These are phyloP conservation scores for Phialophora chinensis DNA, from an alignment of 2,329 filamentous ascomycete species.

Conservation along the genomic window DNA sequence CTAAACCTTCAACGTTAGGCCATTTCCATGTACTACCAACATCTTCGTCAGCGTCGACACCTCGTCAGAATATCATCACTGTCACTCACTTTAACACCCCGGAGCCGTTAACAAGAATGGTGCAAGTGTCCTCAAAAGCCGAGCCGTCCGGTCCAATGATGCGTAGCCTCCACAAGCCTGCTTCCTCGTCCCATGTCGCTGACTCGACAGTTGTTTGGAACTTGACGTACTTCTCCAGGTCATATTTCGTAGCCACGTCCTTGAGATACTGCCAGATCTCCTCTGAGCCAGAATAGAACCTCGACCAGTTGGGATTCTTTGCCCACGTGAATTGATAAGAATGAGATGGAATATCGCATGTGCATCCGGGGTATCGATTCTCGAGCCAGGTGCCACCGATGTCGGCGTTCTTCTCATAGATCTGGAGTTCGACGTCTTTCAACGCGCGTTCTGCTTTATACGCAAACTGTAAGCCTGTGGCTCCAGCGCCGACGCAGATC, in stretches of 20 bases:
- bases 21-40: conserved; percentile 51
- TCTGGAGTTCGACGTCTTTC: conserved; percentile 37
- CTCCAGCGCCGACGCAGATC: conserved; percentile 38
- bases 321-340: conserved; percentile 60
- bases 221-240: conserved; percentile 40
- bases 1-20: conserved; percentile 59
- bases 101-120: conserved; percentile 49
- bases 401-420: conserved; percentile 42
- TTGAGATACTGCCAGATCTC: conserved; percentile 44
- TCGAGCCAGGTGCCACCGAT: conserved; percentile 45
- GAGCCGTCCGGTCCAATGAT: conserved; percentile 26
- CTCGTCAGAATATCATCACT: neutral
- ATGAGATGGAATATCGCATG: conserved; percentile 56
- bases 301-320: conserved; percentile 44
- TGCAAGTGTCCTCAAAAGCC: conserved; percentile 30
- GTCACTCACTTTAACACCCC: conserved; percentile 47
- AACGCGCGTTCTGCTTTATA: conserved; percentile 37
- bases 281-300: conserved; percentile 39
- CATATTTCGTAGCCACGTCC: conserved; percentile 39
- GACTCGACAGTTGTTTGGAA: conserved; percentile 36
- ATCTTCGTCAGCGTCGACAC: neutral
- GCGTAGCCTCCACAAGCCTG: conserved; percentile 24
- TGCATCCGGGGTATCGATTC: conserved; percentile 44
- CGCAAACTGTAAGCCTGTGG: conserved; percentile 43
- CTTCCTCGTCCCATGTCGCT: conserved; percentile 37